Base-by-base conservation (phyloP, 2,329 filamentous ascomycete species). In the Fusarium sp. region DNA sequence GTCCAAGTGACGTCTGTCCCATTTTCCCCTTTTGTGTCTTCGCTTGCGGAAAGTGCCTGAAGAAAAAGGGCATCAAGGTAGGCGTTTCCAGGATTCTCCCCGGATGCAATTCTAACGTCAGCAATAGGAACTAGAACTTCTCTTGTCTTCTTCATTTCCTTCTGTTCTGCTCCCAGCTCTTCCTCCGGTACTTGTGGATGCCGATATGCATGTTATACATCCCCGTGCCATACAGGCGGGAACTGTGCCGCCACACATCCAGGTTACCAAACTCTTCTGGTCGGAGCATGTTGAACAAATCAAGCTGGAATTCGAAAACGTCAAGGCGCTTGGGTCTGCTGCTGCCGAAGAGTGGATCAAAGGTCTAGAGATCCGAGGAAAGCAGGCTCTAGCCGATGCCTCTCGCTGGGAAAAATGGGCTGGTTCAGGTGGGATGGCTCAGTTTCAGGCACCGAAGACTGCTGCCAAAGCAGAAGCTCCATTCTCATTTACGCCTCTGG, bases 321-420 rank as follows among this genome's bases (percentile, higher is more conserved):
- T 91, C 60, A 89, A 89, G 75, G 82, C 85, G n/a, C 86, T 94
- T 74, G 92, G 93, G n/a, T 76, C 86, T 49, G 91, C 91, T 46
- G 89, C 91, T 16, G 87, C 88, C 8, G 92, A 94, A 74, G 93
- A 95, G 80, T 96, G 94, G 93, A 85, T 91, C 35, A 95, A 95
- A 81, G 93, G 93, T 15, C 86, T 96, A 7, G 88, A 90, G 47
- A 84, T 83, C 33, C 87, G 89, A 65, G 92, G 93, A 15, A 89
- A 88, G 75, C 86, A 89, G 66, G 83, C 86, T 54, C 87, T 90
- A 74, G 86, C 85, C 16, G 90, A 93, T 78, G 87, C 89, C 35
- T 86, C 89, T 33, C 89, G 92, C 56, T 96, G 93, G 91, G 93
- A 95, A 79, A 92, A 90, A 76, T 96, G 92, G 90, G 90, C 91